Percentiles rank a stretch among this genome's conserved stretches.
These are phyloP conservation scores for Teratosphaeria pseudoeucalypti DNA, from an alignment of 2,329 filamentous ascomycete species.

Conservation along the genomic window DNA sequence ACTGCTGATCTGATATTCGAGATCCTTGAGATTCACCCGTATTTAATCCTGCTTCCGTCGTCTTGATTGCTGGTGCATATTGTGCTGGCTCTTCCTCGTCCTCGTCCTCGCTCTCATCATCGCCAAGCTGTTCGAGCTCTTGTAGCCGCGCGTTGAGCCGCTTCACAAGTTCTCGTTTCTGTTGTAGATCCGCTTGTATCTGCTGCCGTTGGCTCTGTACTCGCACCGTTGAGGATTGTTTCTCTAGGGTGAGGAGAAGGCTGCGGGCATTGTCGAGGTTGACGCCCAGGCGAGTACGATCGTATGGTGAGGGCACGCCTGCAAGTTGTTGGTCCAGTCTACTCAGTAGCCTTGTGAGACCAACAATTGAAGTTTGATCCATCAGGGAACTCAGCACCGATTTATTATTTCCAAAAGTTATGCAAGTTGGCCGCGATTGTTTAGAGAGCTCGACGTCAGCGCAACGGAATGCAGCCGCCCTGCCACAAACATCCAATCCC, in stretches of 20 bases:
- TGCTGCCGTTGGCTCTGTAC: constrained; percentile 49
- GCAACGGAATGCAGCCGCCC: neutral
- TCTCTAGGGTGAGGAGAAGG: constrained; percentile 60
- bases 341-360: constrained; percentile 52
- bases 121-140: constrained; percentile 54
- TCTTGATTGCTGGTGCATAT: constrained; percentile 32
- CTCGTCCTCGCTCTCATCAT: constrained; percentile 28
- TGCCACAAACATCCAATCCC: too few relatives aligned
- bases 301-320: constrained; percentile 45
- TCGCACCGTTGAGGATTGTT: constrained; percentile 53
- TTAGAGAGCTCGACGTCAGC: neutral
- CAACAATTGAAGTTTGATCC: constrained; percentile 24
- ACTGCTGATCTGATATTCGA: constrained; percentile 2
- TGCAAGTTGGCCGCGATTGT: neutral
- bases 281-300: constrained; percentile 49
- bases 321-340: constrained; percentile 54
- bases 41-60: constrained; percentile 20
- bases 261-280: constrained; percentile 63
- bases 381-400: neutral
- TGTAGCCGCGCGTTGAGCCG: constrained; percentile 54
- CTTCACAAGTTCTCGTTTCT: constrained; percentile 57
- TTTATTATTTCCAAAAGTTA: too few relatives aligned
- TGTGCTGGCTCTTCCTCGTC: constrained; percentile 30
- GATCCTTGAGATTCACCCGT: constrained; percentile 9
- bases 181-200: constrained; percentile 52